Conservation (phyloP, 2,329 filamentous ascomycete species). For the Hymenoscyphus occultus region DNA sequence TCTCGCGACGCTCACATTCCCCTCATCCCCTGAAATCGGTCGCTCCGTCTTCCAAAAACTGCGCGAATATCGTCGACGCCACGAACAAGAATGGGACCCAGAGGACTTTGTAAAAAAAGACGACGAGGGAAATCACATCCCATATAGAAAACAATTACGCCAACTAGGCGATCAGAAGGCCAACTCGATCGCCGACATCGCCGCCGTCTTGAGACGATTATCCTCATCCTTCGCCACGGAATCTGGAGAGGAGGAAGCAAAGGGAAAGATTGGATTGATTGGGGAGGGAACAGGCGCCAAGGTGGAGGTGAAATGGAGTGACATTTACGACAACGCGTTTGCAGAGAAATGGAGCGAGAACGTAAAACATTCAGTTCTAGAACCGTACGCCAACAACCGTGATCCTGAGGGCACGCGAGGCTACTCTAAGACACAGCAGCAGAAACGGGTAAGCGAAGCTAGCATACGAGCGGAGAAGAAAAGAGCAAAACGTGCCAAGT, state of each 20-base stretch:
- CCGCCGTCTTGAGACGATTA: constrained; percentile 36
- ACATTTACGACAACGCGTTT: constrained; percentile 39
- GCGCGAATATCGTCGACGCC: constrained; percentile 60
- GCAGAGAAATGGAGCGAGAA: constrained; percentile 37
- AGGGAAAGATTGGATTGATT: constrained; percentile 21
- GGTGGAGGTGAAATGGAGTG: constrained; percentile 36
- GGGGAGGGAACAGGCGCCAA: constrained; percentile 21
- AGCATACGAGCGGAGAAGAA: neutral
- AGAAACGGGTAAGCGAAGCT: too few relatives aligned
- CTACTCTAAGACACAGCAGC: neutral
- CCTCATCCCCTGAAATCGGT: constrained; percentile 50
- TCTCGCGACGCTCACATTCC: constrained; percentile 58
- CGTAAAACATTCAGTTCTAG: constrained; percentile 35
- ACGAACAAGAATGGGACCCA: constrained; percentile 58
- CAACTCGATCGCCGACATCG: constrained; percentile 61
- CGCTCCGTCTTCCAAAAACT: constrained; percentile 60
- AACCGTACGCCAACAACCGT: constrained; percentile 6
- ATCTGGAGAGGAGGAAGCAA: constrained; percentile 17
- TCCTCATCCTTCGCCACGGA: neutral
- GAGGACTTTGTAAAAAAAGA: constrained; percentile 41
- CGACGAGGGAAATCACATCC: constrained; percentile 19
- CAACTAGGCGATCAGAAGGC: constrained; percentile 48
- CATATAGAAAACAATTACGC: constrained; percentile 33
- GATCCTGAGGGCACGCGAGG: neutral
- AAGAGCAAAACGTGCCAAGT: neutral